Conservation (phyloP, 345 rosid species). For the Syzygium jambos region DNA sequence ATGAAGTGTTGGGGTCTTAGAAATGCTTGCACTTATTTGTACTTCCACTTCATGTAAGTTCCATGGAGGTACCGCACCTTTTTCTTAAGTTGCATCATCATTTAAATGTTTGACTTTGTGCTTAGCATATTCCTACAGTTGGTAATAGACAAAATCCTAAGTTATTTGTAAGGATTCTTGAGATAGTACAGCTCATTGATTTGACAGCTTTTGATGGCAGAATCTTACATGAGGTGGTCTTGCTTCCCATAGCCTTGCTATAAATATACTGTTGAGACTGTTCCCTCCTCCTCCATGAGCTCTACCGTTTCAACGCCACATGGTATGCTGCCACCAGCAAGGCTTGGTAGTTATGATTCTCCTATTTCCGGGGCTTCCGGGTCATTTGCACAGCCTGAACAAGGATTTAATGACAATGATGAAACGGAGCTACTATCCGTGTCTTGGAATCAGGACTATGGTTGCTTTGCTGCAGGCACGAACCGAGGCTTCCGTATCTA, state of each 20-base stretch:
- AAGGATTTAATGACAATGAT: constrained; percentile 20
- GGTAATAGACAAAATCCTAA: neutral
- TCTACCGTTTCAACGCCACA: constrained; percentile 35
- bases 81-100: neutral
- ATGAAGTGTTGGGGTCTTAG: neutral
- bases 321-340: constrained; percentile 14
- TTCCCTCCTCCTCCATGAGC: constrained; percentile 32
- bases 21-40: neutral
- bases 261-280: constrained; percentile 1
- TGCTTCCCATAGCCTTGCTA: neutral
- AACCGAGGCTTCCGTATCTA: constrained; percentile 73
- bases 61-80: neutral
- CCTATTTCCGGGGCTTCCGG: constrained; percentile 12
- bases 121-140: neutral
- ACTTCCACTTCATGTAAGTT: neutral
- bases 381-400: constrained; percentile 20
- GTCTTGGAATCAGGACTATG: constrained; percentile 86
- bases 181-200: neutral
- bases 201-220: neutral
- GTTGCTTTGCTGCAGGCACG: constrained; percentile 80
- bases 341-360: constrained; percentile 21
- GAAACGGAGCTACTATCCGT: constrained; percentile 56
- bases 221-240: neutral
- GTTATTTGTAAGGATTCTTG: neutral
- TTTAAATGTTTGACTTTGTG: neutral